Conservation (phyloP, 1,139 yeast genomes). For the Pichia sp. region DNA sequence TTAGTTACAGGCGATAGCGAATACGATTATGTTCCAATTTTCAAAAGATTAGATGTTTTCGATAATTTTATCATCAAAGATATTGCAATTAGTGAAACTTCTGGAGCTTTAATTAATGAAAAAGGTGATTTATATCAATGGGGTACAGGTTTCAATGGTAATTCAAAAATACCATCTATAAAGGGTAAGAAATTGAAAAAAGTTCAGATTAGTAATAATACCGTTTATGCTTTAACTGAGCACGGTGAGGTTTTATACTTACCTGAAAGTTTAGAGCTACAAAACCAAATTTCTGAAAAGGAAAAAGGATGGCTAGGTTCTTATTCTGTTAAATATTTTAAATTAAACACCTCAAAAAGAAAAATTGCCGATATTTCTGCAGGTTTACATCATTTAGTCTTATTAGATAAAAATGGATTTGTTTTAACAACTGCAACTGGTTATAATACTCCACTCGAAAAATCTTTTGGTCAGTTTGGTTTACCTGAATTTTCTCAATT, state of each 20-base stretch:
- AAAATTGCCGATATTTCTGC: constrained; percentile 42
- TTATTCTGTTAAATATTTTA: constrained; percentile 15
- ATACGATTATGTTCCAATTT: constrained; percentile 42
- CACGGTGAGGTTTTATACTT: constrained; percentile 49
- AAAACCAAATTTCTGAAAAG: constrained; percentile 15
- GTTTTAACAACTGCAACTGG: constrained; percentile 62
- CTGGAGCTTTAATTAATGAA: constrained; percentile 59
- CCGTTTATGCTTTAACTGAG: constrained; percentile 51
- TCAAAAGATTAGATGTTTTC: constrained; percentile 51
- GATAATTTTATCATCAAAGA: constrained; percentile 56
- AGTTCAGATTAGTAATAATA: constrained; percentile 48
- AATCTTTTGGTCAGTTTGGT: constrained; percentile 77
- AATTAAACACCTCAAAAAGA: constrained; percentile 17
- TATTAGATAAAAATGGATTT: constrained; percentile 56
- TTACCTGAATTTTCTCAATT: constrained; percentile 66
- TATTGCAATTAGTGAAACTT: constrained; percentile 45
- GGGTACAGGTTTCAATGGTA: constrained; percentile 37
- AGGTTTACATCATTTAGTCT: constrained; percentile 64
- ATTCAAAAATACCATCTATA: constrained; percentile 31
- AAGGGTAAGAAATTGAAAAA: constrained; percentile 41
- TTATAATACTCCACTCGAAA: constrained; percentile 17
- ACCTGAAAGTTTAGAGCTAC: constrained; percentile 35
- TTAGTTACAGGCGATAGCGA: constrained; percentile 34
- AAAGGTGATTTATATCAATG: constrained; percentile 76
- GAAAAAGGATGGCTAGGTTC: constrained; percentile 20